Evolutionary conservation across 176 grass and related monocot genomes (phyloP).

Genomic region (Lolium perenne): DNA sequence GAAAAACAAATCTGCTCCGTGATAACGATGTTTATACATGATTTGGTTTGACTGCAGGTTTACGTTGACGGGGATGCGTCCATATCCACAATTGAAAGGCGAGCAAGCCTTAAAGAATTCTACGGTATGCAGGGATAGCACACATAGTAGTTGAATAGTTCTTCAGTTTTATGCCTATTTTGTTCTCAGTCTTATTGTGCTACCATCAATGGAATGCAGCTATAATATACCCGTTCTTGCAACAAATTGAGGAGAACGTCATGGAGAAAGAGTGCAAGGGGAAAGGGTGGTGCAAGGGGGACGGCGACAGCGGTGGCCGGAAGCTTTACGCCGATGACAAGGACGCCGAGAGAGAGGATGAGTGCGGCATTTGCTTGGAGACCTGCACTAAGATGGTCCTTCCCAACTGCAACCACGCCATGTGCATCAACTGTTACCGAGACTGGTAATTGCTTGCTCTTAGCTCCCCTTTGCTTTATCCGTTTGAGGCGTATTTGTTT

Average conservation of each 20-base stretch:
- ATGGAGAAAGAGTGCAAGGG: constrained; percentile 72
- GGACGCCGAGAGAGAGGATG: constrained; percentile 83
- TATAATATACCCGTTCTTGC: constrained; percentile 93
- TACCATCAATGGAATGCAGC: constrained; percentile 60
- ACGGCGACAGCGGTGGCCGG: constrained; percentile 44
- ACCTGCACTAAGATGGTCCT: constrained; percentile 95
- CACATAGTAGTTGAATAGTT: background rate
- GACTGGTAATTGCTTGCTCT: constrained; percentile 70
- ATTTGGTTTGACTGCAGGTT: constrained; percentile 60
- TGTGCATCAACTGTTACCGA: constrained; percentile 97
- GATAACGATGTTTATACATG: constrained; percentile 13
- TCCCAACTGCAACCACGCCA: constrained; percentile 88
- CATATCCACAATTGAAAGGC: constrained; percentile 87
- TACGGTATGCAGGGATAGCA: constrained; percentile 59
- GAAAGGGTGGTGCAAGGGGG: constrained; percentile 67
- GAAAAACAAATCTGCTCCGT: no score
- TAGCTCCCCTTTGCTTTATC: constrained; percentile 41
- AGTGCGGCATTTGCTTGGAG: constrained; percentile 98
- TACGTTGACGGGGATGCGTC: constrained; percentile 80
- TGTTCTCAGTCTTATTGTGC: constrained; percentile 25
- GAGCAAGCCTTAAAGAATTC: constrained; percentile 90
- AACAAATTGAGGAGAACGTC: constrained; percentile 86
- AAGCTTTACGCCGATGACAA: constrained; percentile 60
- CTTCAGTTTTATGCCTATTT: constrained; percentile 20
- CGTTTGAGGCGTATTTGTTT: constrained; percentile 32